phyloP scores from a whole-genome alignment of 2,329 filamentous ascomycete genomes.

The Biscogniauxia mediterranea region DNA sequence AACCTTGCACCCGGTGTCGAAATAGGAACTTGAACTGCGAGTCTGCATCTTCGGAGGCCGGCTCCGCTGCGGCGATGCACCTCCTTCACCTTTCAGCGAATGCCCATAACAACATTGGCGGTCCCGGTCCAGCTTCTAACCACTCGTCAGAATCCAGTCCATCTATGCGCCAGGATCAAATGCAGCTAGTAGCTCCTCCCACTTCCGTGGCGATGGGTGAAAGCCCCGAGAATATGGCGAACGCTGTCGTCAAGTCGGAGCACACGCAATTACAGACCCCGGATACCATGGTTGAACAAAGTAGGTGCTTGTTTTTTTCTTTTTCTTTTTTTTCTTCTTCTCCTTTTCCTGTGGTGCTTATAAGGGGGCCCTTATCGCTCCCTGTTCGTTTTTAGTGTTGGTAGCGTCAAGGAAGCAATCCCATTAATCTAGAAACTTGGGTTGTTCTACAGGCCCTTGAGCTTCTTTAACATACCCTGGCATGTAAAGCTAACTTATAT shows the following conservation, averaged over 20 bases:
- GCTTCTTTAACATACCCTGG: not conserved
- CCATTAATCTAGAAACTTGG: too few species aligned
- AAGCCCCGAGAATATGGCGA: constrained; percentile 27
- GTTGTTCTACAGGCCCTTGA: too few species aligned
- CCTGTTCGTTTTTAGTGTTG: not conserved
- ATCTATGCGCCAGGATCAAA: constrained; percentile 21
- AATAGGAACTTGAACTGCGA: constrained; percentile 47
- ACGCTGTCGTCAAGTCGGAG: constrained; percentile 31
- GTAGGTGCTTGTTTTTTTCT: constrained; percentile 10
- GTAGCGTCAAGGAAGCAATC: not conserved
- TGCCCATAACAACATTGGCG: constrained; percentile 25
- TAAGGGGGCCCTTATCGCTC: not conserved
- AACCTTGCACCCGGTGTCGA: constrained; percentile 52
- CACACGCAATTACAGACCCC: constrained; percentile 36
- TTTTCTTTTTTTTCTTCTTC: not conserved
- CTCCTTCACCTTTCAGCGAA: constrained; percentile 42
- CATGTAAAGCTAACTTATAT: not conserved
- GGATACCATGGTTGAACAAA: constrained; percentile 33
- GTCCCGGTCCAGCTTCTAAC: constrained; percentile 10
- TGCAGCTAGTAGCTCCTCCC: constrained; percentile 4
- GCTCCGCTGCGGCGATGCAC: constrained; percentile 43
- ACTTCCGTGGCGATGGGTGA: constrained; percentile 21
- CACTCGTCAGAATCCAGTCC: constrained; percentile 7
- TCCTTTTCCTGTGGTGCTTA: not conserved
- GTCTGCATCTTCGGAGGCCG: constrained; percentile 36